phyloP scores from a whole-genome alignment of 106 monocot genomes.

The Platanthera guangdongensis region DNA sequence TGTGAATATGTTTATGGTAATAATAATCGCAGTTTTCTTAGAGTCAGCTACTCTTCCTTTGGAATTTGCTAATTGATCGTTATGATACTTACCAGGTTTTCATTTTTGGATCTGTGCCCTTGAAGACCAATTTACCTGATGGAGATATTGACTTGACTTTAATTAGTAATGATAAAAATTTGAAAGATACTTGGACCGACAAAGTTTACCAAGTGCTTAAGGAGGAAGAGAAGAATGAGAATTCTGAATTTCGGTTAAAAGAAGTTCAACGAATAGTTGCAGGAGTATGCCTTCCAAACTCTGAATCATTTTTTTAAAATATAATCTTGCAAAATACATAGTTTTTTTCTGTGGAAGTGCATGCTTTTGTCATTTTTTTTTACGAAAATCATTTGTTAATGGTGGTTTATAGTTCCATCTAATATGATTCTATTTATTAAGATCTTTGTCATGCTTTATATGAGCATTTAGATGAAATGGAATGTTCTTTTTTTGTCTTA shows the following conservation, averaged over 20 bases:
- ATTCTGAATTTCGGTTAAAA: slow-evolving; percentile 62
- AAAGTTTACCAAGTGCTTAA: slow-evolving; percentile 52
- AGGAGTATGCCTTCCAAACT: slow-evolving; percentile 33
- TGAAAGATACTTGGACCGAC: slow-evolving; percentile 71
- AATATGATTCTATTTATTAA: not conserved
- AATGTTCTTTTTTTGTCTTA: not conserved
- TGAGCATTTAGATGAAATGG: not conserved
- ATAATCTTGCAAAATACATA: not conserved
- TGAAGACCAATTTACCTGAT: slow-evolving; percentile 88
- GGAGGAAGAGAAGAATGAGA: slow-evolving; percentile 61
- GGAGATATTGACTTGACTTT: slow-evolving; percentile 86
- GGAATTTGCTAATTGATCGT: not conserved
- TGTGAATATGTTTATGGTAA: not conserved
- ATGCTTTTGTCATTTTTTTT: not conserved
- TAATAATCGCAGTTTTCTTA: not conserved
- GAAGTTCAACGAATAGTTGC: slow-evolving; percentile 73
- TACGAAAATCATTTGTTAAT: not conserved
- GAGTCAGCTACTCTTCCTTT: not conserved
- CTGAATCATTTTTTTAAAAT: not conserved
- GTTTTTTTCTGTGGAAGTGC: not conserved
- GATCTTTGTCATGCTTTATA: not conserved
- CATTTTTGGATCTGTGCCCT: slow-evolving; percentile 88
- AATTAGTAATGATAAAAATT: slow-evolving; percentile 45
- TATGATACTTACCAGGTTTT: slow-evolving; percentile 41
- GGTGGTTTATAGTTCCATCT: not conserved